Conservation (phyloP, 805 yeast genomes). For the Saccharomycopsis sp. region DNA sequence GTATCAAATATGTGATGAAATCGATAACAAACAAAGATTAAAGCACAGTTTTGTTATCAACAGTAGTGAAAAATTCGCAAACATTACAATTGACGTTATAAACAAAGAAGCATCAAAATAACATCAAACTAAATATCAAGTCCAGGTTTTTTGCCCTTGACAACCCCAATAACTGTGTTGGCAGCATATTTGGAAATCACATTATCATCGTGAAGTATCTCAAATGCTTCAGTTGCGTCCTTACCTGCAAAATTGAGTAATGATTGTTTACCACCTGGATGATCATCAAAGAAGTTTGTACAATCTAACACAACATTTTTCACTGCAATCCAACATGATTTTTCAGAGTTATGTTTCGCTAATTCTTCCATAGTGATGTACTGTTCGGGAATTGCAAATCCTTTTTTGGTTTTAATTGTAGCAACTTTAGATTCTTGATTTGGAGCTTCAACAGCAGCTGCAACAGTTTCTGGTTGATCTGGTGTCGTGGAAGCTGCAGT, state of each 20-base stretch:
- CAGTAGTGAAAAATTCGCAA: conserved; percentile 15
- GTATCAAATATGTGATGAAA: conserved; percentile 12
- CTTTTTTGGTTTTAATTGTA: conserved; percentile 19
- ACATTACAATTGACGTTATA: conserved; percentile 8
- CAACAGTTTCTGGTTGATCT: conserved; percentile 6
- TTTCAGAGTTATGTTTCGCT: conserved; percentile 37
- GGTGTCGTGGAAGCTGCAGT: not conserved
- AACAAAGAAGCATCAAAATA: not conserved
- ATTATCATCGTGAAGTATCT: conserved; percentile 50
- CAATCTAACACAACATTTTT: conserved; percentile 46
- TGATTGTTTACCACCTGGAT: conserved; percentile 59
- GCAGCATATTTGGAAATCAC: conserved; percentile 45
- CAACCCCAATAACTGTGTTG: conserved; percentile 41
- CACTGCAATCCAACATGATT: conserved; percentile 49
- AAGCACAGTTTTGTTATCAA: conserved; percentile 20
- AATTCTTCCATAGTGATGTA: conserved; percentile 43
- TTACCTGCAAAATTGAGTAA: conserved; percentile 41
- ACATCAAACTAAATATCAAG: conserved; percentile 15
- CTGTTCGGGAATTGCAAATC: conserved; percentile 38
- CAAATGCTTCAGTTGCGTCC: conserved; percentile 44
- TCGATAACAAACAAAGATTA: conserved; percentile 4
- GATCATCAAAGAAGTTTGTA: conserved; percentile 38
- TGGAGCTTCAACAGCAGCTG: conserved; percentile 5
- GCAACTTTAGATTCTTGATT: conserved; percentile 17
- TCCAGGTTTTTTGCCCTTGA: conserved; percentile 34